These are phyloP conservation scores for Coniophora puteana DNA, from an alignment of 1,284 basidiomycete genomes.

Conservation along the genomic window DNA sequence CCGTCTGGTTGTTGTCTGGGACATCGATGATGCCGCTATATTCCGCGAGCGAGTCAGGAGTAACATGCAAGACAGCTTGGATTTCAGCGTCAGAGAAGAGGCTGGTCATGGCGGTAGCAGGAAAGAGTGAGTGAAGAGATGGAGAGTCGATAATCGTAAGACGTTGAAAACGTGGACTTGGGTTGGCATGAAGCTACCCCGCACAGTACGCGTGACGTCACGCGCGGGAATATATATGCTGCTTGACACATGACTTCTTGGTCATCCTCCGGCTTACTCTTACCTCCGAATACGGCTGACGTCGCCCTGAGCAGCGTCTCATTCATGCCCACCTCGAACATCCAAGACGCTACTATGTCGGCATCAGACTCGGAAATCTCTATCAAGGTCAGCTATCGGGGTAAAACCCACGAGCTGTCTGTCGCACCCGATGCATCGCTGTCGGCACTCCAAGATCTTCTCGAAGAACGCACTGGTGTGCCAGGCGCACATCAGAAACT, in stretches of 20 bases:
- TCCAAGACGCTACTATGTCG: too few species aligned
- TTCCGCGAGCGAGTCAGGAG: conserved; percentile 15
- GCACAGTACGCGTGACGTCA: not conserved
- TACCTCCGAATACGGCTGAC: too few species aligned
- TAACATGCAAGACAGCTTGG: conserved; percentile 12
- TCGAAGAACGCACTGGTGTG: conserved; percentile 63
- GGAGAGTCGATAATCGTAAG: too few species aligned
- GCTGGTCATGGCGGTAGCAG: not conserved
- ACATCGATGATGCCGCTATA: conserved; percentile 10
- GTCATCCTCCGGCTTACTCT: too few species aligned
- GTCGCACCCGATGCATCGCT: conserved; percentile 45
- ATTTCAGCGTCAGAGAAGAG: not conserved
- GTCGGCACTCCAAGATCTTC: conserved; percentile 38
- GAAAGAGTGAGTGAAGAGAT: not conserved
- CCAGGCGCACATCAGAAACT: conserved; percentile 66
- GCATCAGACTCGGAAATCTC: too few species aligned
- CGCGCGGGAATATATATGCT: too few species aligned
- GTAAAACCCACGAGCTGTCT: conserved; percentile 40
- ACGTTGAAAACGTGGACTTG: too few species aligned
- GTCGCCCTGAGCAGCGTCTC: too few species aligned
- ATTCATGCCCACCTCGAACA: too few species aligned
- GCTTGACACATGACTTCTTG: too few species aligned
- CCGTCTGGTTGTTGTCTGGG: conserved; percentile 3
- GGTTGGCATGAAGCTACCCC: not conserved
- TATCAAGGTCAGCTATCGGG: conserved; percentile 45